phyloP scores from a whole-genome alignment of 768 basidiomycete genomes.

The Hygrophorus russula region DNA sequence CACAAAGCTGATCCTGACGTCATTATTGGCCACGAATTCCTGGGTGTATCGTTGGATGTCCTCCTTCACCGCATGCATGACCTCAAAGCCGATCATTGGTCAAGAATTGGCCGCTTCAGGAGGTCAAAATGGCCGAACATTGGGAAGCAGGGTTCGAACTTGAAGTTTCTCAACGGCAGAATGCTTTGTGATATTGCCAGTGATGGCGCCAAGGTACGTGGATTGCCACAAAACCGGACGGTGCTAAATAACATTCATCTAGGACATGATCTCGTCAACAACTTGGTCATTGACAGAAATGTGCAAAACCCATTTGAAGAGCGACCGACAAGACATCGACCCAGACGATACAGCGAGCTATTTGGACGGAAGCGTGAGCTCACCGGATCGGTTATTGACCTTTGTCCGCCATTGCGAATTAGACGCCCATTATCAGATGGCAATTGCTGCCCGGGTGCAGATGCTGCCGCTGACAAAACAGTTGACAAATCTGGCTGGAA shows the following conservation, averaged over 20 bases:
- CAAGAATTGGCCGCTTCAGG: slow-evolving; percentile 83
- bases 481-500: slow-evolving; percentile 90
- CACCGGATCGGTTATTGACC: slow-evolving; percentile 67
- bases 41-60: slow-evolving; percentile 83
- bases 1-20: slow-evolving; percentile 89
- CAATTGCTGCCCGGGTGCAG: slow-evolving; percentile 88
- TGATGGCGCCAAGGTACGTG: slow-evolving; percentile 80
- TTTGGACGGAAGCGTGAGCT: slow-evolving; percentile 73
- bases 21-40: slow-evolving; percentile 89
- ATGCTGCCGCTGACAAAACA: slow-evolving; percentile 88
- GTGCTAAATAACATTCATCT: neutral
- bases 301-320: slow-evolving; percentile 82
- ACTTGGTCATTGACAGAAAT: slow-evolving; percentile 99
- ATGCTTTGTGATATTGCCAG: slow-evolving; percentile 88
- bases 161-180: slow-evolving; percentile 75
- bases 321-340: slow-evolving; percentile 87
- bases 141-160: slow-evolving; percentile 73
- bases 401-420: slow-evolving; percentile 92
- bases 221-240: neutral
- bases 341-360: slow-evolving; percentile 89
- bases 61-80: slow-evolving; percentile 86
- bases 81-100: slow-evolving; percentile 88
- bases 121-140: slow-evolving; percentile 74
- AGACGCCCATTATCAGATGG: slow-evolving; percentile 97
- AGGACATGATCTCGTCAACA: slow-evolving; percentile 96